A percentile compares a stretch with the other conserved stretches of the same genome.
phyloP scores from a whole-genome alignment of 1,139 yeast species.

The Yamadazyma epiphylla region DNA sequence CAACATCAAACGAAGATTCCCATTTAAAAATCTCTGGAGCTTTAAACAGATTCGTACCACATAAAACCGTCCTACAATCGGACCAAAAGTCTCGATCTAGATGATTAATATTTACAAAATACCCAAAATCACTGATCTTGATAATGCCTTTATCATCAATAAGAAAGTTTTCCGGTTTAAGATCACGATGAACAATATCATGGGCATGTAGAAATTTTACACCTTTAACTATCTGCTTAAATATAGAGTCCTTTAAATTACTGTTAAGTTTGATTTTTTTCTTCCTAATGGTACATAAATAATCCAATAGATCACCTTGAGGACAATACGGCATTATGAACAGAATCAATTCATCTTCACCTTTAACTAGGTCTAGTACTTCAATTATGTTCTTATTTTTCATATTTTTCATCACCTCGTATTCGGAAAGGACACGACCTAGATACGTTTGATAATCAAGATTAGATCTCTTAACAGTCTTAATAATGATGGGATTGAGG shows the following conservation, averaged over 20 bases:
- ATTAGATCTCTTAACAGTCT: conserved; percentile 21
- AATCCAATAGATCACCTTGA: conserved; percentile 46
- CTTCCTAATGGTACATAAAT: conserved; percentile 34
- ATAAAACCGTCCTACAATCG: conserved; percentile 20
- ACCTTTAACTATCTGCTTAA: conserved; percentile 45
- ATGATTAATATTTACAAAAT: conserved; percentile 32
- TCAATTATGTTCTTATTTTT: conserved; percentile 28
- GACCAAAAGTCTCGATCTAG: conserved; percentile 13
- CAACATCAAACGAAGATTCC: conserved; percentile 5
- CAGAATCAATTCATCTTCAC: conserved; percentile 16
- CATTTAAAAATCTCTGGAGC: conserved; percentile 48
- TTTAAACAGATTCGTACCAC: conserved; percentile 54
- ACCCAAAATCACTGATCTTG: conserved; percentile 52
- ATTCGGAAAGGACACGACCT: conserved; percentile 28
- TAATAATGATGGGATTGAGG: conserved; percentile 23
- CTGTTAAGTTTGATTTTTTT: conserved; percentile 24
- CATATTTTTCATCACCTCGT: conserved; percentile 22
- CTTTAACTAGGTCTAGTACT: conserved; percentile 20
- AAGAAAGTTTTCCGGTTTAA: conserved; percentile 54
- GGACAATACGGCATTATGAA: conserved; percentile 41
- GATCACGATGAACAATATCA: conserved; percentile 47
- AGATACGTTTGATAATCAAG: conserved; percentile 12
- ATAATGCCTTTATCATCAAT: conserved; percentile 43
- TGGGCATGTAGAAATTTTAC: conserved; percentile 42
- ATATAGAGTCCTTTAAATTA: conserved; percentile 41